Percentiles rank a stretch among this genome's conserved stretches.
Evolutionary conservation across 2,329 filamentous ascomycete species (phyloP).

Genomic region (Alternaria alternata): DNA sequence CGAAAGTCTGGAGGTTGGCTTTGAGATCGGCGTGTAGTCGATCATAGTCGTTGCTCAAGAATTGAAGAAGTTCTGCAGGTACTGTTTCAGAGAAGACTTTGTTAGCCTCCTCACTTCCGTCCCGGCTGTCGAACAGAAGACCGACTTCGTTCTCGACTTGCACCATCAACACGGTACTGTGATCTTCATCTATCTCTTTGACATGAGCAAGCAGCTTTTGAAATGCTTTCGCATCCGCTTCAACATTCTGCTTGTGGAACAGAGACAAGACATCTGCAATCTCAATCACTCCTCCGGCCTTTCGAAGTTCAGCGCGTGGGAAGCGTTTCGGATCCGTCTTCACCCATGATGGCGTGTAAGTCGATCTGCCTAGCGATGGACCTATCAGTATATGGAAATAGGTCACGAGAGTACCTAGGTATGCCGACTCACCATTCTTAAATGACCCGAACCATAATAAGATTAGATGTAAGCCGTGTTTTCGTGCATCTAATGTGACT

Average conservation of each 20-base stretch:
- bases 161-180: constrained; percentile 64
- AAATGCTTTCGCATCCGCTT: constrained; percentile 54
- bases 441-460: constrained; percentile 60
- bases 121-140: constrained; percentile 59
- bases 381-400: not conserved
- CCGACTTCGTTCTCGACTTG: constrained; percentile 67
- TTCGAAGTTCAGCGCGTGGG: constrained; percentile 32
- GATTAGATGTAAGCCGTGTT: constrained; percentile 51
- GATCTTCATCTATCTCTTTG: constrained; percentile 55
- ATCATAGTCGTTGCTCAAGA: constrained; percentile 42
- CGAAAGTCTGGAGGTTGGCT: constrained; percentile 9
- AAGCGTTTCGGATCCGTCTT: constrained; percentile 48
- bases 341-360: constrained; percentile 41
- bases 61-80: constrained; percentile 47
- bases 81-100: constrained; percentile 49
- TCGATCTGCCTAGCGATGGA: constrained; percentile 13
- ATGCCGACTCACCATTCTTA: constrained; percentile 52
- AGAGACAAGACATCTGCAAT: constrained; percentile 35
- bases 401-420: not conserved
- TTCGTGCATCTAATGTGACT: constrained; percentile 50
- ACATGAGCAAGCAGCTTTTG: constrained; percentile 50
- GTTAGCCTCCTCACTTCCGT: constrained; percentile 52
- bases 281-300: constrained; percentile 29
- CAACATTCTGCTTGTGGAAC: constrained; percentile 47
- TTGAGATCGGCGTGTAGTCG: constrained; percentile 32